Percentiles rank a stretch among this genome's conserved stretches.
Evolutionary conservation across 2,329 filamentous ascomycete species (phyloP).

Genomic region (Aspergillus floridensis): DNA sequence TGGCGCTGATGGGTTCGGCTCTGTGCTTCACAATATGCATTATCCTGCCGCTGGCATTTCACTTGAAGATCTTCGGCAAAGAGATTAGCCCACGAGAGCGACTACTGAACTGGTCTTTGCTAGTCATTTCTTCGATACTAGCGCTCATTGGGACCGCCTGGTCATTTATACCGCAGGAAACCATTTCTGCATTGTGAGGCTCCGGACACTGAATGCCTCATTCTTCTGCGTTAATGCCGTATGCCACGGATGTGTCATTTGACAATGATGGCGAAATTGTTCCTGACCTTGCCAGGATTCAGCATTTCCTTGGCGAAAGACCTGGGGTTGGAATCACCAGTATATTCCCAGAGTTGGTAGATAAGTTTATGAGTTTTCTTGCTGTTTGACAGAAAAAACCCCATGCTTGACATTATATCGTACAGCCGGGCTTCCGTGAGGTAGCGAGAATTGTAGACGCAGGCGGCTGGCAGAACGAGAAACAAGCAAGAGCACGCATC

Average conservation of each 20-base stretch:
- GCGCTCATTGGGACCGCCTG: constrained; percentile 78
- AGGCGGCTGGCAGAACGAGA: constrained; percentile 83
- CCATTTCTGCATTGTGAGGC: constrained; percentile 54
- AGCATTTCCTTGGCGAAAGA: constrained; percentile 71
- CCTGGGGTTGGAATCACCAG: constrained; percentile 26
- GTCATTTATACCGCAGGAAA: constrained; percentile 77
- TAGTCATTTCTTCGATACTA: constrained; percentile 66
- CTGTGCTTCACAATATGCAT: constrained; percentile 94
- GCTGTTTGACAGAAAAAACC: constrained; percentile 63
- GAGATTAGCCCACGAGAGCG: constrained; percentile 66
- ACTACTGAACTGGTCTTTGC: constrained; percentile 64
- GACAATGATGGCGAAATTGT: constrained; percentile 86
- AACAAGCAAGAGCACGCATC: constrained; percentile 62
- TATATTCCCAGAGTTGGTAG: constrained; percentile 79
- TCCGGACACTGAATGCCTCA: neutral
- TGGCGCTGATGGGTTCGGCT: constrained; percentile 84
- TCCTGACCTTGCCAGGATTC: constrained; percentile 70
- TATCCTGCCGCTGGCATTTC: constrained; percentile 83
- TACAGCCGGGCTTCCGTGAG: constrained; percentile 68
- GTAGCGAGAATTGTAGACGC: constrained; percentile 87
- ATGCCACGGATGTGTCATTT: constrained; percentile 20
- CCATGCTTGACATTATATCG: constrained; percentile 72
- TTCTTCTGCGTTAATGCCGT: neutral
- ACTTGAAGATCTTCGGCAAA: constrained; percentile 80
- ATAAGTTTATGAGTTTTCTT: constrained; percentile 81